Conservation (phyloP, 2,329 filamentous ascomycete species). For the Tolypocladium paradoxum region DNA sequence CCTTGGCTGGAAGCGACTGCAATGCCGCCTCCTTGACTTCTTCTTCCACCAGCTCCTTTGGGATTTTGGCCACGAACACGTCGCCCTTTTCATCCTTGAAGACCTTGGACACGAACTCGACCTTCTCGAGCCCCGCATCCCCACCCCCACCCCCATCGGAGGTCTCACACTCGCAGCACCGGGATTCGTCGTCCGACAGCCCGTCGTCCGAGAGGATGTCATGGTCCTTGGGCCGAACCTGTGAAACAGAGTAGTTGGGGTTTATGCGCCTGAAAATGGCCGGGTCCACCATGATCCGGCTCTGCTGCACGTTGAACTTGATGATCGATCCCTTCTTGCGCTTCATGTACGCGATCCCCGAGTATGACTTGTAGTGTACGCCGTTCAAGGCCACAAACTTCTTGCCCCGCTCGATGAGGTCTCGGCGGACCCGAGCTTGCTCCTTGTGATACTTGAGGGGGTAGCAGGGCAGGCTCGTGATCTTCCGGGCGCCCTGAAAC, state of each 20-base stretch:
- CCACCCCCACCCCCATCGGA: constrained; percentile 31
- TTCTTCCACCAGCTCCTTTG: constrained; percentile 20
- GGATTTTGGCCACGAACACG: constrained; percentile 18
- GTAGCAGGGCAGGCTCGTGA: constrained; percentile 66
- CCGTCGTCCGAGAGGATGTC: constrained; percentile 44
- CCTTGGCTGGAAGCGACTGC: constrained; percentile 34
- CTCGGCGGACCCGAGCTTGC: constrained; percentile 48
- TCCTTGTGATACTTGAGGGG: constrained; percentile 74
- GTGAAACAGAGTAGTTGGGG: constrained; percentile 72
- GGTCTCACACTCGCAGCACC: constrained; percentile 24
- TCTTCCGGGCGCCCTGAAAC: constrained; percentile 75
- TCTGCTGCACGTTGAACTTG: constrained; percentile 78
- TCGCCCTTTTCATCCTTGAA: constrained; percentile 33
- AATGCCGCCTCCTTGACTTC: constrained; percentile 36
- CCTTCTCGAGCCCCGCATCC: constrained; percentile 26
- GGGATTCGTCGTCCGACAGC: constrained; percentile 29
- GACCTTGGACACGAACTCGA: constrained; percentile 40
- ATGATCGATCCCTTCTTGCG: constrained; percentile 52
- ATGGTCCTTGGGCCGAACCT: constrained; percentile 61
- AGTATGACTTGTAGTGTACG: constrained; percentile 72
- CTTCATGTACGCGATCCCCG: constrained; percentile 78
- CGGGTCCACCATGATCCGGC: constrained; percentile 80
- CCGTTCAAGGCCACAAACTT: constrained; percentile 74
- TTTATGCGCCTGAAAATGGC: constrained; percentile 74
- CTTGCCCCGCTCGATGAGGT: constrained; percentile 71